Conservation (phyloP, 208 protist species). For the Leishmania major region DNA sequence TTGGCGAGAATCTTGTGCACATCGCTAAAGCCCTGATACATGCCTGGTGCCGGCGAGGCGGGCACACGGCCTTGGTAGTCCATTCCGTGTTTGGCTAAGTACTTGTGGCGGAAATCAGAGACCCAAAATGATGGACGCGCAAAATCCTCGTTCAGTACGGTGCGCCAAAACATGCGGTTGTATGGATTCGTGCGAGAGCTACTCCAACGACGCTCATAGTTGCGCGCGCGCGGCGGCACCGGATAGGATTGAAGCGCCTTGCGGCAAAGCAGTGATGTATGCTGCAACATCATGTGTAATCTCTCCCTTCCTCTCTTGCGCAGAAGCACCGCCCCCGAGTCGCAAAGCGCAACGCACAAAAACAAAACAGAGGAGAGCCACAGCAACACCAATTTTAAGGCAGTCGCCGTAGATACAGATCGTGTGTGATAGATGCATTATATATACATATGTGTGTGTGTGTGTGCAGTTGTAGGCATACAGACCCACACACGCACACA, state of each 20-base stretch:
- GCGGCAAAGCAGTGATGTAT: slow-evolving; percentile 42
- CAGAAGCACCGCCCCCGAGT: neutral
- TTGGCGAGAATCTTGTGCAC: slow-evolving; percentile 86
- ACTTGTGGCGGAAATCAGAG: slow-evolving; percentile 90
- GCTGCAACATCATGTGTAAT: slow-evolving; percentile 44
- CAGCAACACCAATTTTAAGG: neutral
- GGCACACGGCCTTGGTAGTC: slow-evolving; percentile 89
- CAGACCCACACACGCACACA: neutral
- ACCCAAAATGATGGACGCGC: slow-evolving; percentile 90
- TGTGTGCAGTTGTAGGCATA: neutral
- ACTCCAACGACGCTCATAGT: slow-evolving; percentile 76
- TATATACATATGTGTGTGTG: too few relatives aligned
- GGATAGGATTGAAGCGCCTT: slow-evolving; percentile 82
- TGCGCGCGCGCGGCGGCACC: slow-evolving; percentile 70
- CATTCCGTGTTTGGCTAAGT: slow-evolving; percentile 81
- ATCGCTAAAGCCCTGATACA: slow-evolving; percentile 89
- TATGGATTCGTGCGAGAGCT: slow-evolving; percentile 86
- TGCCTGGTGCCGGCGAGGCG: slow-evolving; percentile 79
- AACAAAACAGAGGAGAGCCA: neutral
- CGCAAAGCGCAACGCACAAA: neutral
- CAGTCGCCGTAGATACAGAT: neutral
- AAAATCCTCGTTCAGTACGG: slow-evolving; percentile 78
- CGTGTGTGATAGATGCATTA: neutral
- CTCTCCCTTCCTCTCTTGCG: neutral
- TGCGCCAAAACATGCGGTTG: slow-evolving; percentile 85